Evolutionary conservation across 768 basidiomycete species (phyloP).

Genomic region (Mycena belliarum): DNA sequence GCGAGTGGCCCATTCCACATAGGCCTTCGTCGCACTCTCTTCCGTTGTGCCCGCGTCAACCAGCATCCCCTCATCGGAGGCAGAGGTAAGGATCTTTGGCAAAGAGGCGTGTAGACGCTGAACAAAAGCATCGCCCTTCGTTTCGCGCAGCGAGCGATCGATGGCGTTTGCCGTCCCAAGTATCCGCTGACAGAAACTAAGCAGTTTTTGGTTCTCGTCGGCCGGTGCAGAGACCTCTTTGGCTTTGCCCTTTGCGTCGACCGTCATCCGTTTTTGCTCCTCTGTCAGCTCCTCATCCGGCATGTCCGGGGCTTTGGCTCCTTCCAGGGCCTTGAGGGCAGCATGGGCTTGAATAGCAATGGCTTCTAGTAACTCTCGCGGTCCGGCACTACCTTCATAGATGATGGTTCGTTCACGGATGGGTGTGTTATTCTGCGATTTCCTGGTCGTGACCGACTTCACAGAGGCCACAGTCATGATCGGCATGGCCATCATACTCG

Average conservation of each 20-base stretch:
- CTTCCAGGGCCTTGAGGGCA: slow-evolving; percentile 84
- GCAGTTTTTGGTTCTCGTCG: slow-evolving; percentile 79
- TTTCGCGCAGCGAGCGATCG: slow-evolving; percentile 84
- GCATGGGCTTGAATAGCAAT: slow-evolving; percentile 93
- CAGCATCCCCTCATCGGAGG: slow-evolving; percentile 36
- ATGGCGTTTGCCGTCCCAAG: slow-evolving; percentile 80
- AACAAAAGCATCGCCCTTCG: slow-evolving; percentile 87
- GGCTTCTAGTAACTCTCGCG: slow-evolving; percentile 87
- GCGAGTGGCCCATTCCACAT: slow-evolving; percentile 82
- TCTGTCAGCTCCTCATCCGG: slow-evolving; percentile 74
- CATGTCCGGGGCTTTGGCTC: slow-evolving; percentile 50
- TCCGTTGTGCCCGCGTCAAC: slow-evolving; percentile 62
- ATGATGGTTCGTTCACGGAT: slow-evolving; percentile 80
- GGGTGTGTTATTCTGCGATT: slow-evolving; percentile 42
- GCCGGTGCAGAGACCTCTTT: slow-evolving; percentile 50
- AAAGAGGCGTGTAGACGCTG: slow-evolving; percentile 73
- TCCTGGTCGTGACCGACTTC: slow-evolving; percentile 63
- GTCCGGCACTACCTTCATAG: slow-evolving; percentile 90
- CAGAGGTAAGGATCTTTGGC: slow-evolving; percentile 66
- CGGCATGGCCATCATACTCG: slow-evolving; percentile 97
- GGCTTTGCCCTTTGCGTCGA: slow-evolving; percentile 63
- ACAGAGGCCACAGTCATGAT: slow-evolving; percentile 83
- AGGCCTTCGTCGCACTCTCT: slow-evolving; percentile 66
- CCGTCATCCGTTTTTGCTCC: slow-evolving; percentile 86
- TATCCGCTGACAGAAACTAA: slow-evolving; percentile 84